Evolutionary conservation across 257 asterid genomes (phyloP).

Genomic region (Solanum pimpinellifolium): DNA sequence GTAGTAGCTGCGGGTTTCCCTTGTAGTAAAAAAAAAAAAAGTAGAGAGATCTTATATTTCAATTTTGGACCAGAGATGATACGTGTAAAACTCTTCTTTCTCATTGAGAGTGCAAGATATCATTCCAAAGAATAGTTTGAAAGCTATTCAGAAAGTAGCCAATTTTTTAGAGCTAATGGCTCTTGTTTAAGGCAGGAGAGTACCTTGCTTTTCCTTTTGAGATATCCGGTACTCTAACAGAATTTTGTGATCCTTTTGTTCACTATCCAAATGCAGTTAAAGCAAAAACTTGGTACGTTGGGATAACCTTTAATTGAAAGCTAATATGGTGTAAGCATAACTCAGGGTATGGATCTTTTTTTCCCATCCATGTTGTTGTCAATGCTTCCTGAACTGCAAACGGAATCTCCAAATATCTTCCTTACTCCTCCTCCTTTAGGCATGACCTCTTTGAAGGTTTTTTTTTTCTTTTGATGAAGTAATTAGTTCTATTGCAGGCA

Average conservation of each 20-base stretch:
- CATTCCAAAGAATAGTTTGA: neutral
- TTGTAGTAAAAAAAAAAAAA: neutral
- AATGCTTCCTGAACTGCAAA: neutral
- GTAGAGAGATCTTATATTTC: neutral
- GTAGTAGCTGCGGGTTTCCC: too few species aligned
- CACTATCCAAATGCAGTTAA: neutral
- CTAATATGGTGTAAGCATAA: neutral
- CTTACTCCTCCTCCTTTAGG: neutral
- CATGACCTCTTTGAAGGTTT: neutral
- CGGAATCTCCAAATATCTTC: neutral
- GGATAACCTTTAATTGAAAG: neutral
- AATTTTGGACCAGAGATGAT: neutral
- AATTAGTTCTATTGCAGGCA: too few species aligned
- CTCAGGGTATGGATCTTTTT: neutral
- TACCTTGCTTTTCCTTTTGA: neutral
- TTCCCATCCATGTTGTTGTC: neutral
- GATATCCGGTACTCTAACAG: neutral
- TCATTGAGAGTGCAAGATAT: neutral
- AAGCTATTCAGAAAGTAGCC: neutral
- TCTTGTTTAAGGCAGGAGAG: neutral
- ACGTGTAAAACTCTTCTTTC: neutral
- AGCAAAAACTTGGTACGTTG: neutral
- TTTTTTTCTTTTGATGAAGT: too few species aligned
- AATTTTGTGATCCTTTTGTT: neutral
- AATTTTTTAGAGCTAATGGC: neutral